Conservation (phyloP, 2,329 filamentous ascomycete genomes). For the Fusarium sarcochroum region DNA sequence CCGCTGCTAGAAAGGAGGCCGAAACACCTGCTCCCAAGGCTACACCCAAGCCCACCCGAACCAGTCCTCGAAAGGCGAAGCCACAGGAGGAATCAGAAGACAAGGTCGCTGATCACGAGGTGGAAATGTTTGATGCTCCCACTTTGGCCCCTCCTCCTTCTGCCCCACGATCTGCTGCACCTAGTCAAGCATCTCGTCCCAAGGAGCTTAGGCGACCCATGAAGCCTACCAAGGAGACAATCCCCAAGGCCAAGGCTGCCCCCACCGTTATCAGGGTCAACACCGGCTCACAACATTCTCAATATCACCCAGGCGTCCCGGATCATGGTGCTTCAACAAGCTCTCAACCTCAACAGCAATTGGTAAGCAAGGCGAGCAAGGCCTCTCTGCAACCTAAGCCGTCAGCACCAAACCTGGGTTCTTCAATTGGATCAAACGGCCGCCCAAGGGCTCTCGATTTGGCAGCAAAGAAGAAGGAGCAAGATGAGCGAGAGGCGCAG, state of each 20-base stretch:
- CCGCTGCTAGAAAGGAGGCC: constrained; percentile 67
- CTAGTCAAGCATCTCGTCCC: constrained; percentile 63
- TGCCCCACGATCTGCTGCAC: constrained; percentile 65
- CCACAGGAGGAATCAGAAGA: constrained; percentile 51
- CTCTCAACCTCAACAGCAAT: constrained; percentile 59
- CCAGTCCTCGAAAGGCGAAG: constrained; percentile 67
- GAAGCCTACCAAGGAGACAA: constrained; percentile 72
- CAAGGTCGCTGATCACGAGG: constrained; percentile 56
- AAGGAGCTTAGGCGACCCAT: constrained; percentile 71
- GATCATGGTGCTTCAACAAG: constrained; percentile 55
- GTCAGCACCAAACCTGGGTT: constrained; percentile 72
- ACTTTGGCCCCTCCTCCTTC: constrained; percentile 72
- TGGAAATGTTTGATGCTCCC: constrained; percentile 70
- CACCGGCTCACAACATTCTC: constrained; percentile 72
- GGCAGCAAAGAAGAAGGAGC: constrained; percentile 86
- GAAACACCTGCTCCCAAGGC: constrained; percentile 59
- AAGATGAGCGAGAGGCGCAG: constrained; percentile 84
- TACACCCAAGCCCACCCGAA: constrained; percentile 61
- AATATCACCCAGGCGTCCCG: constrained; percentile 72
- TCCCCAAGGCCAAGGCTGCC: constrained; percentile 73
- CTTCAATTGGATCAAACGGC: constrained; percentile 66
- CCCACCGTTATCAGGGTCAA: constrained; percentile 81
- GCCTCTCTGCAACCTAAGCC: constrained; percentile 72
- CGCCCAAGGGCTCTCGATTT: constrained; percentile 80
- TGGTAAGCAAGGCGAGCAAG: constrained; percentile 76